These are phyloP conservation scores for Taphrina deformans DNA, from an alignment of 1,139 yeast species.

Conservation along the genomic window DNA sequence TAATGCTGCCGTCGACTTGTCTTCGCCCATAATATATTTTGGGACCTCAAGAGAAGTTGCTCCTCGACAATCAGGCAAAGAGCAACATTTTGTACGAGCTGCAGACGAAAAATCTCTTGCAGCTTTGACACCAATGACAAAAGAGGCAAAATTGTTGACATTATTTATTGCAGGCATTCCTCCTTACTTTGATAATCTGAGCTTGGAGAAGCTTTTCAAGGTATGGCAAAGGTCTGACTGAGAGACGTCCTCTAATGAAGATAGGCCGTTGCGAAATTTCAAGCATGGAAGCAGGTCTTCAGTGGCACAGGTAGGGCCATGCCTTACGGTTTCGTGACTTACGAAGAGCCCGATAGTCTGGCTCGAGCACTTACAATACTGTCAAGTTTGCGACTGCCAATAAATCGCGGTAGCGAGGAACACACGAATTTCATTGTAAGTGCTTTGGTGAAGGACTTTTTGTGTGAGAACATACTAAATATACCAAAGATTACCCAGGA, in stretches of 20 bases:
- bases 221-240: slow-evolving; percentile 38
- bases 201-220: slow-evolving; percentile 41
- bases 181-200: slow-evolving; percentile 42
- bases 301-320: slow-evolving; percentile 38
- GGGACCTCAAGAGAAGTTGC: slow-evolving; percentile 27
- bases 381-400: slow-evolving; percentile 30
- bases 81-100: slow-evolving; percentile 10
- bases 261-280: slow-evolving; percentile 41
- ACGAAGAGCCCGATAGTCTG: slow-evolving; percentile 38
- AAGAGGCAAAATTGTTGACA: slow-evolving; percentile 44
- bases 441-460: too few relatives aligned
- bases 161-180: slow-evolving; percentile 45
- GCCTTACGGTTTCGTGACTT: slow-evolving; percentile 40
- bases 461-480: too few relatives aligned
- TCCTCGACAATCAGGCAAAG: slow-evolving; percentile 16
- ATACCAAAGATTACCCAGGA: slow-evolving; percentile 15
- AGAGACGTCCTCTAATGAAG: background rate
- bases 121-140: slow-evolving; percentile 38
- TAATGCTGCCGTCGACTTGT: slow-evolving; percentile 15
- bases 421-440: background rate
- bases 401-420: background rate
- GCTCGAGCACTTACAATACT: slow-evolving; percentile 37
- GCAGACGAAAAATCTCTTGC: slow-evolving; percentile 2
- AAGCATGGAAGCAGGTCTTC: slow-evolving; percentile 38
- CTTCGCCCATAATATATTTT: slow-evolving; percentile 36